These are phyloP conservation scores for Trichoderma arundinaceum DNA, from an alignment of 2,329 filamentous ascomycete species.

Conservation along the genomic window DNA sequence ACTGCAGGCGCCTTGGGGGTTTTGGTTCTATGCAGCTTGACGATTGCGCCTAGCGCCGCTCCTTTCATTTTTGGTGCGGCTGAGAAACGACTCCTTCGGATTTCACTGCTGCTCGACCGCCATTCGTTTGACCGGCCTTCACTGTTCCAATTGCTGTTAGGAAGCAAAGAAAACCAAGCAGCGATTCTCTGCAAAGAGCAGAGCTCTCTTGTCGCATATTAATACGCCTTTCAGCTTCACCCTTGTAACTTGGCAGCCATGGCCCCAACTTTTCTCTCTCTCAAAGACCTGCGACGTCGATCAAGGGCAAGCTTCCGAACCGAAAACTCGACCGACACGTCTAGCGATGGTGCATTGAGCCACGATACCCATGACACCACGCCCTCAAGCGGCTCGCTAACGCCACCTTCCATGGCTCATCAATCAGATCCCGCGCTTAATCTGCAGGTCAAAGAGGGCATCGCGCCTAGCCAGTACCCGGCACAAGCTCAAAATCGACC, in stretches of 20 bases:
- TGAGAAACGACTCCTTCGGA: constrained; percentile 1
- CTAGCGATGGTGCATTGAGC: constrained; percentile 63
- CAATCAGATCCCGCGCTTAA: constrained; percentile 69
- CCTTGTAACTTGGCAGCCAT: constrained; percentile 45
- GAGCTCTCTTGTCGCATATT: not conserved
- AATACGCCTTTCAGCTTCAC: not conserved
- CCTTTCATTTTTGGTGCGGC: constrained; percentile 13
- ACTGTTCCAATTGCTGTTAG: constrained; percentile 5
- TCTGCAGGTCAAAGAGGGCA: constrained; percentile 61
- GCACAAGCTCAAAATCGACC: constrained; percentile 45
- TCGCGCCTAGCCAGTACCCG: constrained; percentile 32
- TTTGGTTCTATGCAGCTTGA: constrained; percentile 7
- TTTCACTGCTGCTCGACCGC: constrained; percentile 7
- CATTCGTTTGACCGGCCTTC: constrained; percentile 21
- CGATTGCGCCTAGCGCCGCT: constrained; percentile 5
- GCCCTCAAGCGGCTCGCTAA: constrained; percentile 71
- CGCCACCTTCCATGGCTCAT: constrained; percentile 74
- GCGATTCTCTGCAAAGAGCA: not conserved
- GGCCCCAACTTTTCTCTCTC: constrained; percentile 69
- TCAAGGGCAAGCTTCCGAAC: constrained; percentile 77
- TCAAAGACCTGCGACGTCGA: constrained; percentile 75
- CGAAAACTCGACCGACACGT: constrained; percentile 65
- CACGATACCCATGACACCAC: constrained; percentile 66
- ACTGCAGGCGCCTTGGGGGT: constrained; percentile 7
- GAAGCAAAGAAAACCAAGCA: constrained; percentile 16